A percentile compares a stretch with the other conserved stretches of the same genome.
Conservation (phyloP, 441 rosid species). For the Erodium moschatum region DNA sequence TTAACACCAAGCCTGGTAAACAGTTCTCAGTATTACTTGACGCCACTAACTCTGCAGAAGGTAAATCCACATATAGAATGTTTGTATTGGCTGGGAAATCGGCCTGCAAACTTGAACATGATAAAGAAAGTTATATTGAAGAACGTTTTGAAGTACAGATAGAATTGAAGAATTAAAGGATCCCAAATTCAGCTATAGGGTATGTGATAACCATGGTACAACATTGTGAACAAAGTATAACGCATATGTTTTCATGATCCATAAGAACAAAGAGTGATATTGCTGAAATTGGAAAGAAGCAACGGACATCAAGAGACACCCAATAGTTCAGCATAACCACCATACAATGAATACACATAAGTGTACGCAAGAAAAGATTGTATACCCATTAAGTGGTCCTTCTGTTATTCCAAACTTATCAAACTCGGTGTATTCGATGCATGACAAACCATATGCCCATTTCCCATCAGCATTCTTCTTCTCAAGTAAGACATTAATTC, state of each 20-base stretch:
- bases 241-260: neutral
- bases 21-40: slow-evolving; percentile 50
- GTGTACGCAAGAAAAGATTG: slow-evolving; percentile 9
- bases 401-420: slow-evolving; percentile 58
- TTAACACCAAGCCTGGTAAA: slow-evolving; percentile 80
- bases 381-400: slow-evolving; percentile 39
- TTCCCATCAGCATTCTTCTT: slow-evolving; percentile 67
- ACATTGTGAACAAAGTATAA: neutral
- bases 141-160: slow-evolving; percentile 9
- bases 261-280: neutral
- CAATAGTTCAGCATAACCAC: neutral
- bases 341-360: neutral
- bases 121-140: slow-evolving; percentile 18
- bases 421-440: slow-evolving; percentile 86
- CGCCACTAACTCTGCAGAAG: slow-evolving; percentile 54
- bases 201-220: neutral
- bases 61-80: slow-evolving; percentile 73
- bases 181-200: neutral
- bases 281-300: neutral
- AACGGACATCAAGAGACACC: neutral
- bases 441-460: slow-evolving; percentile 90
- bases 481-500: slow-evolving; percentile 75
- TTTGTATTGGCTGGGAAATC: slow-evolving; percentile 91
- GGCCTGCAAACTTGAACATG: slow-evolving; percentile 52
- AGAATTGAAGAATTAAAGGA: neutral